Conservation (phyloP, 2,329 filamentous ascomycete genomes). For the Fusarium paranaense region DNA sequence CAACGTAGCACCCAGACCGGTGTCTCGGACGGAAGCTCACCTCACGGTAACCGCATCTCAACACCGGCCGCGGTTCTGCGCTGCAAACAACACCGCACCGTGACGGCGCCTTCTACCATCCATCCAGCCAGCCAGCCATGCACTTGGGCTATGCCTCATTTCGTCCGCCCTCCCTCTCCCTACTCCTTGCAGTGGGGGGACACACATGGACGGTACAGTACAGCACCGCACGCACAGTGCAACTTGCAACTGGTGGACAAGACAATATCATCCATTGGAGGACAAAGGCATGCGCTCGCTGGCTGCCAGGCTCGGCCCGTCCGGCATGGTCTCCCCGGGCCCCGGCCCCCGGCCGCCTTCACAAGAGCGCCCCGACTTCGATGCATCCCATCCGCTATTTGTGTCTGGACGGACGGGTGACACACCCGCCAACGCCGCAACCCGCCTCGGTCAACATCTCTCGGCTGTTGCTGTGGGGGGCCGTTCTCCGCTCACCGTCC, state of each 20-base stretch:
- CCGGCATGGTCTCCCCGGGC: slow-evolving; percentile 18
- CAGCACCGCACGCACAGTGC: not conserved
- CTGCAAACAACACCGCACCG: not conserved
- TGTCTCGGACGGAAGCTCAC: slow-evolving; percentile 3
- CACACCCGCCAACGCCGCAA: slow-evolving; percentile 24
- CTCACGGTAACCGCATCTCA: not conserved
- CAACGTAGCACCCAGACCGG: not conserved
- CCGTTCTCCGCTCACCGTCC: slow-evolving; percentile 8
- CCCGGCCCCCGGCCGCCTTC: slow-evolving; percentile 6
- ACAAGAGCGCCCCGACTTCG: slow-evolving; percentile 26
- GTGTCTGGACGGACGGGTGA: slow-evolving; percentile 10
- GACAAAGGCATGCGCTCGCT: slow-evolving; percentile 7
- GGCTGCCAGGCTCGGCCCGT: slow-evolving; percentile 35
- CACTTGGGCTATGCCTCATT: slow-evolving; percentile 16
- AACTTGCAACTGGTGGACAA: not conserved
- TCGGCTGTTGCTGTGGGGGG: slow-evolving; percentile 34
- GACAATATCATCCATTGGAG: not conserved
- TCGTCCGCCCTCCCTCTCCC: not conserved
- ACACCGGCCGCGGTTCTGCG: not conserved
- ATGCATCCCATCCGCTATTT: slow-evolving; percentile 16
- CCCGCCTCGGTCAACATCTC: slow-evolving; percentile 35
- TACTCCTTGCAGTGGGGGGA: slow-evolving; percentile 5
- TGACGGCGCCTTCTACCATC: not conserved
- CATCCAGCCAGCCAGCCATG: slow-evolving; percentile 12
- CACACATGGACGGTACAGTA: not conserved